Evolutionary conservation across 306 rosid genomes (phyloP), one percentile per base, ranked within the genome.

Genomic region (Castanea sativa): DNA sequence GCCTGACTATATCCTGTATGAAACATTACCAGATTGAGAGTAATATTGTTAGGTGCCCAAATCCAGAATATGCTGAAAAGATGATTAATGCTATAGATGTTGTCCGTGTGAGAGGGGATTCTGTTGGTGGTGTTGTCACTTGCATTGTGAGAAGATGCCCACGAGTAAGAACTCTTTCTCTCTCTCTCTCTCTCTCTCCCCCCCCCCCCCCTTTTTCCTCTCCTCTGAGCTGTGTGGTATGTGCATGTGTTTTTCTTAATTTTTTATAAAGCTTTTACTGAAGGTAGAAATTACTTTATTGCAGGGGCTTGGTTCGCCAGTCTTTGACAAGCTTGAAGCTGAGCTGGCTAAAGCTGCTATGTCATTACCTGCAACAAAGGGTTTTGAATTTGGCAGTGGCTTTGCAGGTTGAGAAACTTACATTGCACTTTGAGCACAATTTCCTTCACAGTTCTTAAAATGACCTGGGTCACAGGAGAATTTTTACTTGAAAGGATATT

Each of bases 251-350:
- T 69, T 29, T 29, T 35, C 61, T 63, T 13, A 74, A 51, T 25
- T 77, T 69, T 69, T 35, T 69, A 55, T 3, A 68, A 59, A 7
- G 61, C 68, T 78, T 78, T 25, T 56, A 49, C 58, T 68, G 73
- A 58, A 64, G 82, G 65, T 69, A 73, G 30, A 88, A 71, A 69
- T 83, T 49, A 76, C 68, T 27, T 56, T 52, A 73, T 82, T 78
- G 63, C 85, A 96, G 98, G 99, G 99, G 73, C 99, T 96, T 83
- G 98, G 99, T 71, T 96, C 99, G 0, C 99, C 99, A 23, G 98
- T 96, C 21, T 96, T 93, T 86, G 98, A 93, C 86, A 96, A 96
- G 89, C 97, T 96, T 69, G 99, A 96, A 86, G 99, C 98, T 69
- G 94, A 93, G 83, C 80, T 93, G 81, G 97, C 98, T 73, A 93